Percentiles rank a stretch among this genome's conserved stretches.
phyloP scores from a whole-genome alignment of 2,329 filamentous ascomycete species.

The Colletotrichum sp. region DNA sequence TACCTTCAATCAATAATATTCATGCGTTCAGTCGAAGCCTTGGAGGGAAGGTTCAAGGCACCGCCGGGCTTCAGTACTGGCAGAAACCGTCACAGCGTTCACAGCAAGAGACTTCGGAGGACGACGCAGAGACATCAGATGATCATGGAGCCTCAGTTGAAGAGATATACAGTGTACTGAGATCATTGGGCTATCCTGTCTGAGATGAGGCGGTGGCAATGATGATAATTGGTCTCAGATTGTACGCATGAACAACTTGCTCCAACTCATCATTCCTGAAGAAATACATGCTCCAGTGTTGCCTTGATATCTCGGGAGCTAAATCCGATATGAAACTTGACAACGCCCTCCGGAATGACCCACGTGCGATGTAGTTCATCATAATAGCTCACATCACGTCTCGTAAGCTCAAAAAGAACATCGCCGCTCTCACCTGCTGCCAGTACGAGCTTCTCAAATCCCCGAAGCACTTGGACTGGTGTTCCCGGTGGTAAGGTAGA shows the following conservation, averaged over 20 bases:
- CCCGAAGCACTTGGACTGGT: constrained; percentile 64
- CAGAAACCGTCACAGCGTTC: background rate
- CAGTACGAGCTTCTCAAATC: constrained; percentile 67
- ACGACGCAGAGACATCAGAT: background rate
- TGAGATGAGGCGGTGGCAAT: background rate
- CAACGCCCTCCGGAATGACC: constrained; percentile 52
- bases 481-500: constrained; percentile 25
- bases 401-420: constrained; percentile 59
- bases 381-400: constrained; percentile 72
- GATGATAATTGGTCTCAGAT: no score
- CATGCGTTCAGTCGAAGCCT: background rate
- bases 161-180: background rate
- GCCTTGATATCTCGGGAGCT: constrained; percentile 1
- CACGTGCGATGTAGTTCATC: constrained; percentile 64
- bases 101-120: background rate
- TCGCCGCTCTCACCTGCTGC: constrained; percentile 48
- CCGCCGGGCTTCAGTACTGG: background rate
- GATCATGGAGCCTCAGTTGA: background rate
- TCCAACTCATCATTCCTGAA: background rate
- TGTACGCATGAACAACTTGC: no score
- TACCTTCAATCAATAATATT: background rate
- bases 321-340: constrained; percentile 44
- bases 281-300: background rate
- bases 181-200: background rate
- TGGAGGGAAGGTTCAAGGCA: background rate